Evolutionary conservation across 371 early-diverging fungal genomes (phyloP), one percentile per base, ranked within the genome.

Genomic region (Coemansia sp.): DNA sequence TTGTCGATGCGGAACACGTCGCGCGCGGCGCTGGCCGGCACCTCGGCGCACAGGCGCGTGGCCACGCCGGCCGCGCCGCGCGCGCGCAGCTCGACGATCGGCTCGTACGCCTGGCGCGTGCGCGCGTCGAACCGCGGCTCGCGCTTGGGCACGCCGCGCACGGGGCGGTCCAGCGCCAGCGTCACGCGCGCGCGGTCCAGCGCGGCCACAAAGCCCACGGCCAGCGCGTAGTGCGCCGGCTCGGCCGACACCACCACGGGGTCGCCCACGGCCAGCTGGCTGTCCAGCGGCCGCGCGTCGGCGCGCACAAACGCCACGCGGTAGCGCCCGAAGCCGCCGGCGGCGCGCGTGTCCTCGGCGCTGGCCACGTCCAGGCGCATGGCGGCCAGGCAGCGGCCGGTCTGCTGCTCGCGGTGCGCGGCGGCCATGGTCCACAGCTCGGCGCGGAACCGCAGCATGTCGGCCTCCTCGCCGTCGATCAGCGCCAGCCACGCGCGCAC

Each of bases 201-300:
- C 0, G 80, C 80, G 8, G 68, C 58, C 9, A 94, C 85, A 67
- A 85, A 89, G 0, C 96, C 96, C 42, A 88, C 82, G 0, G 90
- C 90, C 2, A 96, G 63, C 9, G 89, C 91, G 64, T 86, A 85
- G 42, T 90, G 88, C 0, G 86, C 90, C 5, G 72, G 70, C 58
- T 90, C 90, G 6, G 87, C 84, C 0, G 94, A 93, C 3, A 97
- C 80, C 0, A 94, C 87, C 10, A 96, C 78, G 0, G 89, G 86
- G 66, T 96, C 98, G 7, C 94, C 94, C 0, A 84, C 83, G 8
- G 67, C 65, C 9, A 95, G 80, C 42, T 82, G 84, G 50, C 85
- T 81, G 11, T 79, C 61, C 2, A 87, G 69, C 5, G 82, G 78
- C 26, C 31, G 43, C 56, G 53, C 73, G 53, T 14, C 9, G 10